These are phyloP conservation scores for Auriscalpium microsporum DNA, from an alignment of 768 basidiomycete species.

Conservation along the genomic window DNA sequence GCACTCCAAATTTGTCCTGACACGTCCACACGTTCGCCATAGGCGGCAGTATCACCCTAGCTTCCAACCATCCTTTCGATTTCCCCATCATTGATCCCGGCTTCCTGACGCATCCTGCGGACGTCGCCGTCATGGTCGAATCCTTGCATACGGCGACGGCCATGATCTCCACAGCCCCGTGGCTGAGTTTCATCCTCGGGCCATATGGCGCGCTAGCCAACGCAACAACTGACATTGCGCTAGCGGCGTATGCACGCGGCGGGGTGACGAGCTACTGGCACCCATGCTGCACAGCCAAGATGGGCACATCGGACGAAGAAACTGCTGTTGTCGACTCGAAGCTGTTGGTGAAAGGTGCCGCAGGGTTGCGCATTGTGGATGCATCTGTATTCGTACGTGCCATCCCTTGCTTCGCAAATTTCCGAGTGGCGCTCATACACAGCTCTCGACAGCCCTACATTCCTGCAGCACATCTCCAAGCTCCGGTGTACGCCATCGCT, in stretches of 20 bases:
- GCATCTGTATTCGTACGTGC: slow-evolving; percentile 28
- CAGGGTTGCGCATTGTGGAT: slow-evolving; percentile 16
- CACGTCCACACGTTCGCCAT: background rate
- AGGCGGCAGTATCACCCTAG: slow-evolving; percentile 7
- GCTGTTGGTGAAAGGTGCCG: slow-evolving; percentile 13
- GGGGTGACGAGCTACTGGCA: slow-evolving; percentile 22
- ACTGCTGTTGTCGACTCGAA: slow-evolving; percentile 30
- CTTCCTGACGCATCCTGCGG: slow-evolving; percentile 1
- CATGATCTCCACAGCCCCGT: slow-evolving; percentile 5
- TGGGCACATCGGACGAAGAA: slow-evolving; percentile 21
- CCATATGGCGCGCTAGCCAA: slow-evolving; percentile 12
- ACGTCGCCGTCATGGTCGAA: background rate
- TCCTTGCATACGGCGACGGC: slow-evolving; percentile 9
- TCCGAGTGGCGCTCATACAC: background rate
- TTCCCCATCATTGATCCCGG: slow-evolving; percentile 9
- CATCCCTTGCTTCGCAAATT: background rate
- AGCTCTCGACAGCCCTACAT: background rate
- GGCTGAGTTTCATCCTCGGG: slow-evolving; percentile 1
- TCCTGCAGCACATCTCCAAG: background rate
- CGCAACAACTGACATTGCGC: slow-evolving; percentile 21
- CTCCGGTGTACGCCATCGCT: background rate
- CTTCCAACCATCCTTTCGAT: slow-evolving; percentile 9
- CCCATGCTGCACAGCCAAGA: slow-evolving; percentile 26
- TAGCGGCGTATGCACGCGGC: slow-evolving; percentile 20
- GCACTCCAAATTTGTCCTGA: background rate